These are phyloP conservation scores for Kazachstania sp. DNA, from an alignment of 1,139 yeast genomes.

Conservation along the genomic window DNA sequence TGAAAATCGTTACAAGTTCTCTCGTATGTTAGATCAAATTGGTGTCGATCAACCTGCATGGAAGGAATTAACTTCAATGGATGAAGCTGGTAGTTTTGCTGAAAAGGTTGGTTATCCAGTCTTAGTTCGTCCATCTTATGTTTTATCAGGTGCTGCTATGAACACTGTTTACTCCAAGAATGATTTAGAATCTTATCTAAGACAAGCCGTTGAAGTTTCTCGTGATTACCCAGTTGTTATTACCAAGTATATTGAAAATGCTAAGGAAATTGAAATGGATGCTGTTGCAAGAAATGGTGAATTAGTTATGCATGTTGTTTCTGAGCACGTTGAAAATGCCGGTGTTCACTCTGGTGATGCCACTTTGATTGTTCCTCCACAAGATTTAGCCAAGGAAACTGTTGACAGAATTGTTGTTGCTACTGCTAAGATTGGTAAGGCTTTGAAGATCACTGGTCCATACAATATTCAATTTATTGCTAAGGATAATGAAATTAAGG, in stretches of 20 bases:
- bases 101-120: slow-evolving; percentile 90
- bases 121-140: slow-evolving; percentile 95
- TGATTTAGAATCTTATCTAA: slow-evolving; percentile 78
- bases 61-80: slow-evolving; percentile 93
- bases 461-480: slow-evolving; percentile 95
- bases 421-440: slow-evolving; percentile 92
- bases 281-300: slow-evolving; percentile 96
- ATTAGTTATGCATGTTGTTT: slow-evolving; percentile 93
- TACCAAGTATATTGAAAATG: slow-evolving; percentile 93
- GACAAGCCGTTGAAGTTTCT: slow-evolving; percentile 94
- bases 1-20: slow-evolving; percentile 95
- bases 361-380: slow-evolving; percentile 94
- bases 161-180: slow-evolving; percentile 87
- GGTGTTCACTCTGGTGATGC: slow-evolving; percentile 99
- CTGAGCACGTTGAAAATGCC: slow-evolving; percentile 98
- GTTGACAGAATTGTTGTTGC: slow-evolving; percentile 88
- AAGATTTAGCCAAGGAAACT: slow-evolving; percentile 87
- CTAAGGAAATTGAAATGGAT: slow-evolving; percentile 98
- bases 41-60: slow-evolving; percentile 99
- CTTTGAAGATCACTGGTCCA: slow-evolving; percentile 96
- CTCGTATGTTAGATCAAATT: slow-evolving; percentile 92
- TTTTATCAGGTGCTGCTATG: slow-evolving; percentile 98
- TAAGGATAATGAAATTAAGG: slow-evolving; percentile 87
- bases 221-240: slow-evolving; percentile 97
- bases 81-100: slow-evolving; percentile 90